Evolutionary conservation across 768 basidiomycete genomes (phyloP), one percentile per base, ranked within the genome.

Genomic region (Strobilomyces confusus): DNA sequence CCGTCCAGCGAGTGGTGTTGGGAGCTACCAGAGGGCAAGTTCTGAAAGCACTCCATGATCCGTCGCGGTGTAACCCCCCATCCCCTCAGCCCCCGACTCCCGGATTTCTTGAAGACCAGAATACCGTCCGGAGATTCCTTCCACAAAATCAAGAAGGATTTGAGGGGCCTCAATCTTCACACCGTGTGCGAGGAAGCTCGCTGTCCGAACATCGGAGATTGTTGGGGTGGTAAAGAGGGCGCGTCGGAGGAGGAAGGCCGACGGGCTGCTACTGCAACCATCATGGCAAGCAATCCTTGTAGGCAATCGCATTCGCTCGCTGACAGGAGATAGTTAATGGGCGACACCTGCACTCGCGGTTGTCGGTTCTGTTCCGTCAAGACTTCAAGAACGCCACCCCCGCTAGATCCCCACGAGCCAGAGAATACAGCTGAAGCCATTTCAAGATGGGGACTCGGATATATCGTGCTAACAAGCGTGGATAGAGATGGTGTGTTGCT

Each of bases 171-270:
- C 2, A 82, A 82, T 9, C 75, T 99, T 44, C 93, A 97, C 64
- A 99, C 97, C 0, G 97, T 99, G 2, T 99, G 97, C 64, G 97
- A 99, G 71, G 97, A 99, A 69, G 97, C 97, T 33, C 81, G 95
- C 57, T 99, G 97, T 76, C 97, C 97, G 0, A 99, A 99, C 64
- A 98, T 99, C 51, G 97, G 95, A n/a, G 95, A 98, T 65, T 99
- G 97, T 64, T 99, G 97, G 97, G 93, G 97, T 38, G 94, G 94
- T 9, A 86, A 84, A 63, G 76, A 80, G 30, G 81, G 77, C 44
- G 76, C 70, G 38, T 82, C 80, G 8, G 83, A 85, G 48, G 80
- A 80, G 53, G 88, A 89, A 51, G 86, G 83, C 29, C 84, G 87
- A 59, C 84, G 83, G 54, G 80, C 82, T 45, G 97, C 97, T 22